Evolutionary conservation across 2,329 filamentous ascomycete species (phyloP), one percentile per base, ranked within the genome.

Genomic region (Rugonectria rugulosa): DNA sequence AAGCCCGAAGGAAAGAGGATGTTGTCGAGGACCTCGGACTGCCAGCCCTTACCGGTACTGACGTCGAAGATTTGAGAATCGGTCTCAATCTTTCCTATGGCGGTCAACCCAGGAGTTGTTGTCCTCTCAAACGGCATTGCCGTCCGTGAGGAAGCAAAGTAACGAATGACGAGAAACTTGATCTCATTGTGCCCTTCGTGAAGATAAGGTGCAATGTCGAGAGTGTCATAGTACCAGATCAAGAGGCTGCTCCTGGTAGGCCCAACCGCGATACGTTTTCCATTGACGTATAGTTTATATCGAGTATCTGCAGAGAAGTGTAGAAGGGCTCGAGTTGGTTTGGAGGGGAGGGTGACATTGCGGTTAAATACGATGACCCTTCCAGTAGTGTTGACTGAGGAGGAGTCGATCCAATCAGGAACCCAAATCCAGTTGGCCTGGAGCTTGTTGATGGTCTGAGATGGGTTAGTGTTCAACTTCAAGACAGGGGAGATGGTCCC

Each of bases 401-500:
- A 60, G 6, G 55, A 58, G 24, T 60, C 57, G 20, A 58, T 32
- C 57, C 75, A 76, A 29, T 64, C 53, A 1, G 71, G 67, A 1
- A 62, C 36, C 75, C 74, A 77, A 31, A 76, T 60, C 74, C 74
- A 77, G 48, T 72, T 76, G 15, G 68, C 67, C 50, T 72, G 72
- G 34, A 77, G 72, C 9, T 56, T 53, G 44, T 72, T 66, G 46
- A 72, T 67, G 14, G 50, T 68, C 70, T 75, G 20, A n/a, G 24
- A 15, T 26, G 11, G 15, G 15, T 56, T 19, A 54, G 52, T 19
- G n/a, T 27, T 17, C 14, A 10, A 21, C n/a, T 12, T 14, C 19
- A 17, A 19, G n/a, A 17, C 15, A 15, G 19, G 17, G 14, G 23
- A 42, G 19, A 15, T 19, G 32, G 12, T n/a, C n/a, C n/a, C n/a